Evolutionary conservation across 495 filamentous ascomycete genomes (phyloP).

Genomic region (Lichenothelia convexa): DNA sequence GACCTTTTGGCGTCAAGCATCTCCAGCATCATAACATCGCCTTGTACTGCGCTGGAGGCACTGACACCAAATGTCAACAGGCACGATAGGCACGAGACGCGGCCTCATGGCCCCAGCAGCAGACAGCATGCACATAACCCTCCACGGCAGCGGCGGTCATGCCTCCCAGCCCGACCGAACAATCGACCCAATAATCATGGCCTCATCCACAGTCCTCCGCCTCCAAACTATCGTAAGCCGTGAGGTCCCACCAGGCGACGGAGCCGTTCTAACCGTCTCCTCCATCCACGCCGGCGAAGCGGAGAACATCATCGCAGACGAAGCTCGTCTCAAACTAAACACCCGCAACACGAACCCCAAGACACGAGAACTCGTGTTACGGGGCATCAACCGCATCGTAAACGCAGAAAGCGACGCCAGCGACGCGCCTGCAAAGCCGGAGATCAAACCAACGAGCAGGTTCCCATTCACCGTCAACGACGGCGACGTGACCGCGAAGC

Average conservation of each 20-base stretch:
- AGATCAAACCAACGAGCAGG: constrained; percentile 18
- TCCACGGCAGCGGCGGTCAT: constrained; percentile 35
- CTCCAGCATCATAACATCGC: too few species aligned
- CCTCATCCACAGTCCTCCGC: constrained; percentile 30
- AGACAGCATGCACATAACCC: constrained; percentile 13
- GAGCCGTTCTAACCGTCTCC: constrained; percentile 35
- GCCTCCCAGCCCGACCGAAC: constrained; percentile 30
- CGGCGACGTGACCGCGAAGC: constrained; percentile 18
- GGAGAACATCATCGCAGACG: constrained; percentile 35
- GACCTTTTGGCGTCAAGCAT: too few species aligned
- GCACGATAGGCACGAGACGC: constrained; percentile 14
- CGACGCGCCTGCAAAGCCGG: constrained; percentile 23
- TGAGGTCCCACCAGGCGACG: constrained; percentile 31
- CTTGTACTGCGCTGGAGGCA: too few species aligned
- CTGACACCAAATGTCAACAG: too few species aligned
- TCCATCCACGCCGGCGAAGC: constrained; percentile 32
- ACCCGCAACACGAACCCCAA: constrained; percentile 25
- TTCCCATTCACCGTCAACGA: constrained; percentile 38
- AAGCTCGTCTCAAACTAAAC: constrained; percentile 30
- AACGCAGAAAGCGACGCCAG: constrained; percentile 33
- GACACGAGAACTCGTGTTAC: constrained; percentile 25
- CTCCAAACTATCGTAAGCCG: constrained; percentile 38
- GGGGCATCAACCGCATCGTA: constrained; percentile 32
- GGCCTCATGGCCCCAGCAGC: constrained; percentile 14
- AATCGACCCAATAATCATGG: constrained; percentile 37